phyloP scores from a whole-genome alignment of 768 basidiomycete genomes.

The Panus rudis region DNA sequence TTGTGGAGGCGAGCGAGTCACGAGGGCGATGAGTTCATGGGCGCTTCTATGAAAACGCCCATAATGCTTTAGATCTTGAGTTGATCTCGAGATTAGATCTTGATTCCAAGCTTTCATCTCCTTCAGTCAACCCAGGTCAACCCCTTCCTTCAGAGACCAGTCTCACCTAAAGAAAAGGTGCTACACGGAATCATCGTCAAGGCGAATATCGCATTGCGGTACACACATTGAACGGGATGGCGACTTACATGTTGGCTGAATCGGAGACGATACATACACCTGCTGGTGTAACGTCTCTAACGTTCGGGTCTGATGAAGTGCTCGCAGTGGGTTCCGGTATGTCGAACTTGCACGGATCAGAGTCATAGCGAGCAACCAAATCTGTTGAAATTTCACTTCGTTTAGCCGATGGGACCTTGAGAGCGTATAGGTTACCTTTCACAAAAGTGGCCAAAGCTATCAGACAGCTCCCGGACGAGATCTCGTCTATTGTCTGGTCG shows the following conservation, averaged over 20 bases:
- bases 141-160: too few relatives aligned
- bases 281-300: constrained; percentile 46
- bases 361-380: constrained; percentile 1
- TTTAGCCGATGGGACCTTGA: constrained; percentile 62
- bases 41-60: too few relatives aligned
- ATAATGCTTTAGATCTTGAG: too few relatives aligned
- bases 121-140: too few relatives aligned
- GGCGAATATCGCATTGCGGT: too few relatives aligned
- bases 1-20: too few relatives aligned
- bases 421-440: constrained; percentile 55
- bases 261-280: constrained; percentile 32
- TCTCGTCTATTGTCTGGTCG: constrained; percentile 55
- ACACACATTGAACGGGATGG: too few relatives aligned
- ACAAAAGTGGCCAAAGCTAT: constrained; percentile 59
- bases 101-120: too few relatives aligned
- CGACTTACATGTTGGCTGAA: neutral
- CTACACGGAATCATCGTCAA: too few relatives aligned
- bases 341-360: constrained; percentile 6
- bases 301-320: constrained; percentile 39
- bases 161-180: too few relatives aligned
- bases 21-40: too few relatives aligned
- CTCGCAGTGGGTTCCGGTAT: constrained; percentile 61
- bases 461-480: constrained; percentile 45
- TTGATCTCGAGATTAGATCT: too few relatives aligned
- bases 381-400: neutral